Base-by-base conservation (phyloP, 2,329 filamentous ascomycete genomes). In the Colletotrichum melonis region DNA sequence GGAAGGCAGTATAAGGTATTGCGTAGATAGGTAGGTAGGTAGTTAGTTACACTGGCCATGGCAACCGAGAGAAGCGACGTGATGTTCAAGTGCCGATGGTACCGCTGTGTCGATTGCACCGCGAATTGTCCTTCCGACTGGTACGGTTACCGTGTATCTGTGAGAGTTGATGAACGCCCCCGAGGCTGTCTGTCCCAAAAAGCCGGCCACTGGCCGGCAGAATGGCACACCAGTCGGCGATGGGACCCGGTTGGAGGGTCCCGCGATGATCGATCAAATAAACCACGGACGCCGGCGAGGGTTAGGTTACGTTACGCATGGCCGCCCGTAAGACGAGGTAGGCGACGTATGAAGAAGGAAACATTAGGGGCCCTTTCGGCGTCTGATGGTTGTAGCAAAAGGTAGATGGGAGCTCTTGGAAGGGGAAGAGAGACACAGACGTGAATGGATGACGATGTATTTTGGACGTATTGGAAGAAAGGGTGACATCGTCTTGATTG, bases 31-130 rank as follows among this genome's bases (percentile, higher is more conserved):
- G 38, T 42, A 42, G 38, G 38, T 7, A 42, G n/a, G 22, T 56
- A 14, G 26, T 28, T 7, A 69, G 69, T 68, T 38, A 52, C 69
- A 63, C 42, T 57, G 14, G 49, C 46, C 63, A 58, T 63, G 4
- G 22, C 35, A 54, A 54, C 54, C 28, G 38, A 70, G 24, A 26
- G 26, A 19, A 14, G 28, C 38, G 38, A n/a, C 42, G 19, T 49
- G 42, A 46, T 56, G 35, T n/a, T 24, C 12, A 32, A 46, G 46
- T 67, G 68, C 68, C 68, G 63, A 67, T 57, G 66, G 46, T 22
- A 46, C 30, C 56, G 57, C 49, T 11, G 35, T 16, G 8, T 28
- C 14, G 35, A 16, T 24, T n/a, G 26, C 19, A n/a, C 28, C 42
- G 22, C n/a, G 52, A 22, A 11, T 38, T 49, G 11, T 14, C 26